phyloP scores from a whole-genome alignment of 306 rosid species.

The Prunus mongolica region DNA sequence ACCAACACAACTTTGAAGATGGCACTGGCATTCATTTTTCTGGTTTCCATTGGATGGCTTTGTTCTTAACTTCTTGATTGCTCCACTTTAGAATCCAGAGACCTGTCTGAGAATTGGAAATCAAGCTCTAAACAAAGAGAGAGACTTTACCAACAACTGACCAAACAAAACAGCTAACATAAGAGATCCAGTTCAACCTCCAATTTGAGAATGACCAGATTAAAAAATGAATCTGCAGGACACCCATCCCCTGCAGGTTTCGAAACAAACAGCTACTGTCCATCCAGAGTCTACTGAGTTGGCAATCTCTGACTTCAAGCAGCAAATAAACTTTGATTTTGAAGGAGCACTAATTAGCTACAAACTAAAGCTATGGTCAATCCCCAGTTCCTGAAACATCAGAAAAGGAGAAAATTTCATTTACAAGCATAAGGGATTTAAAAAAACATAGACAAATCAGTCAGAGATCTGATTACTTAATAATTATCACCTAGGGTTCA shows the following conservation, averaged over 20 bases:
- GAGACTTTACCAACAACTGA: slow-evolving; percentile 14
- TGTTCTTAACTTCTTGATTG: slow-evolving; percentile 2
- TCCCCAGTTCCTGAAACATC: slow-evolving; percentile 35
- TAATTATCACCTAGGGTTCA: not conserved
- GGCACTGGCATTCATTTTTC: slow-evolving; percentile 10
- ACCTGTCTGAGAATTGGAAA: slow-evolving; percentile 24
- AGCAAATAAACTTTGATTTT: slow-evolving; percentile 18
- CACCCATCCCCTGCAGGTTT: not conserved
- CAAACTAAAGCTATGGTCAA: slow-evolving; percentile 23
- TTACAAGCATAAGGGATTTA: not conserved
- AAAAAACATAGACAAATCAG: not conserved
- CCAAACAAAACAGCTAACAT: not conserved
- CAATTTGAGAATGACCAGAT: not conserved
- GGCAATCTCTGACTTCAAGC: slow-evolving; percentile 34
- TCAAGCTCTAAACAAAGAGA: slow-evolving; percentile 4
- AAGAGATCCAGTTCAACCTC: not conserved
- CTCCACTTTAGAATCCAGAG: slow-evolving; percentile 9
- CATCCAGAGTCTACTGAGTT: slow-evolving; percentile 22
- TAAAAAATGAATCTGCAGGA: slow-evolving; percentile 31
- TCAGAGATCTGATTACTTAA: not conserved
- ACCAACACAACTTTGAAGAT: not conserved
- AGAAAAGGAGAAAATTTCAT: slow-evolving; percentile 1
- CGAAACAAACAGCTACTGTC: not conserved
- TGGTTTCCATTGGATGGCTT: slow-evolving; percentile 16
- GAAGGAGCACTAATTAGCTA: slow-evolving; percentile 13